These are phyloP conservation scores for Lophiotrema nucula DNA, from an alignment of 495 filamentous ascomycete genomes.

Conservation along the genomic window DNA sequence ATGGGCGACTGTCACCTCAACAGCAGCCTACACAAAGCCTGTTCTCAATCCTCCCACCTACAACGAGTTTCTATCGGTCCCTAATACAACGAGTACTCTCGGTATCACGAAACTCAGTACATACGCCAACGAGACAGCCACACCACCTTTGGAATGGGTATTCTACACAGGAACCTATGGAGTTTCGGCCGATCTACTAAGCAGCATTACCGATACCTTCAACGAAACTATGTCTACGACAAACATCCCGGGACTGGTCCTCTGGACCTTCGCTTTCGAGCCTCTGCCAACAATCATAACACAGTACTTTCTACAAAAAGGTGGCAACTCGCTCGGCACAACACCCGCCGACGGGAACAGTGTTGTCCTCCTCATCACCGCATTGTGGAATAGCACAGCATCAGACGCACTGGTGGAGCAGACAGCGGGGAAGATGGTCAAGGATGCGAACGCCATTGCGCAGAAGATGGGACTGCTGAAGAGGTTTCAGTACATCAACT, in stretches of 20 bases:
- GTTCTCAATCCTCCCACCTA: background rate
- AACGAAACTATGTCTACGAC: background rate
- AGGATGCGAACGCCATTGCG: background rate
- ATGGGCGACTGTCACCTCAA: background rate
- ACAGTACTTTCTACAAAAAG: background rate
- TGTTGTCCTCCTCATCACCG: background rate
- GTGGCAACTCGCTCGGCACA: background rate
- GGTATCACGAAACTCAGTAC: background rate
- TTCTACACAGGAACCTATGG: constrained; percentile 1
- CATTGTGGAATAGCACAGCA: background rate
- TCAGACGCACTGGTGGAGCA: background rate
- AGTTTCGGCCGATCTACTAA: background rate
- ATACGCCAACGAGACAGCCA: background rate
- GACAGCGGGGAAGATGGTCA: background rate
- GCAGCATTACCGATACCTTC: background rate
- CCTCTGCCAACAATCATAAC: background rate
- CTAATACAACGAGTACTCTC: background rate
- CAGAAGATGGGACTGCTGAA: background rate
- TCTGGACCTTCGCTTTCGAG: background rate
- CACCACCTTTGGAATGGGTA: background rate
- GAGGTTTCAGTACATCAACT: background rate
- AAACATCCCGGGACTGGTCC: background rate
- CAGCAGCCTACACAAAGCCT: background rate
- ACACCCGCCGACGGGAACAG: background rate
- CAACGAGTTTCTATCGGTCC: background rate